Conservation (phyloP, 495 filamentous ascomycete genomes). For the Hypomontagnella submonticulosa region DNA sequence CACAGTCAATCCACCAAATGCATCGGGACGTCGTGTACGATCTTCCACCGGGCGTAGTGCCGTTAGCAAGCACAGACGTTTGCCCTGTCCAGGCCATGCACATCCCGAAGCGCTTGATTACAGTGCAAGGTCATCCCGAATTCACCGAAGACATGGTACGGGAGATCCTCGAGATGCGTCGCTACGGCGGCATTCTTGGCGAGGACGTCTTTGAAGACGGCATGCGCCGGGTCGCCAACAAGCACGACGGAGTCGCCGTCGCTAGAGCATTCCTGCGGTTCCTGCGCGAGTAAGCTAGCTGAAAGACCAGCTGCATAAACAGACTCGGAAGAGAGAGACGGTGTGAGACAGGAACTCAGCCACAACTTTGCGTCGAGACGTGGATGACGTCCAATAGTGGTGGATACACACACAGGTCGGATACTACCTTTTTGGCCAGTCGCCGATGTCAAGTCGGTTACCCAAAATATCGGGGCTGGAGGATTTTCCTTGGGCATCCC, state of each 20-base stretch:
- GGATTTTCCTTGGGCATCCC: slow-evolving; percentile 1
- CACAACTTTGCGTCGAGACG: too few species aligned
- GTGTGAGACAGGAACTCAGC: background rate
- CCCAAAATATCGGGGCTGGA: background rate
- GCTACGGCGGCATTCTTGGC: slow-evolving; percentile 71
- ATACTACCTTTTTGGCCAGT: slow-evolving; percentile 1
- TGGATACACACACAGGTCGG: too few species aligned
- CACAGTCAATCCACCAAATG: slow-evolving; percentile 86
- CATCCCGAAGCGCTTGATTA: slow-evolving; percentile 70
- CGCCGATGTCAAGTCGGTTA: slow-evolving; percentile 1
- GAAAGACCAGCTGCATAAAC: too few species aligned
- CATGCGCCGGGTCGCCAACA: slow-evolving; percentile 69
- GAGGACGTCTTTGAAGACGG: slow-evolving; percentile 72
- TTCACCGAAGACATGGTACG: slow-evolving; percentile 79
- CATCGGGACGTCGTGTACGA: slow-evolving; percentile 81
- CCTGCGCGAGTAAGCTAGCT: slow-evolving; percentile 62
- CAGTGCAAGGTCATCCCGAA: slow-evolving; percentile 93
- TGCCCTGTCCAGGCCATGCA: slow-evolving; percentile 89
- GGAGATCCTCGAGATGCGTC: slow-evolving; percentile 72
- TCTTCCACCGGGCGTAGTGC: slow-evolving; percentile 69
- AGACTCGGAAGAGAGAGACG: background rate
- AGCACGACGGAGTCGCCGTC: slow-evolving; percentile 81
- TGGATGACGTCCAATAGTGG: too few species aligned
- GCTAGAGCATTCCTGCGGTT: slow-evolving; percentile 78
- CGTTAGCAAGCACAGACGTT: slow-evolving; percentile 71